Base-by-base conservation (phyloP, 129 eudicot genomes). In the Flaveria ramosissima region DNA sequence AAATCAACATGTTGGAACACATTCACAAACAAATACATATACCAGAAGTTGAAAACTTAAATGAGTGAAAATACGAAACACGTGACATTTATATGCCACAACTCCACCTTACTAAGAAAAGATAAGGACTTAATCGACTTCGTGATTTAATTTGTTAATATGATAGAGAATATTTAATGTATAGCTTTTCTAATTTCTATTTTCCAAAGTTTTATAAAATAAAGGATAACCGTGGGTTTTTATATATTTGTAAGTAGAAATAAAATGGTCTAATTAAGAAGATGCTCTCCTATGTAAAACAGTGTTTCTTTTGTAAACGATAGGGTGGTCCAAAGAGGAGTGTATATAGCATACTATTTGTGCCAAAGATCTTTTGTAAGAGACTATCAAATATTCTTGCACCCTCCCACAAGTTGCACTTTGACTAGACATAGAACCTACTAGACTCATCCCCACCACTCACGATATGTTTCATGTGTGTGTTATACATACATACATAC, bases 401-500 rank as follows among this genome's bases (percentile, higher is more conserved):
- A 70, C 64, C 76, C 72, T 19, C 30, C 53, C 78, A 9, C 80
- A 63, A 79, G 53, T 78, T 78, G 83, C 83, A 78, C 77, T 50
- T 78, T 78, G 57, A 79, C 73, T 71, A 71, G 64, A 78, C 67
- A 62, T 39, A 62, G 66, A 72, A 71, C 78, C 72, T 72, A 62
- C 68, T 79, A 79, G 77, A 61, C 83, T 66, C 64, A 70, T 78
- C 77, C 83, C 83, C 83, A 72, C 83, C 78, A 79, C 78, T 79
- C 42, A 63, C 45, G 12, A 30, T 27, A n/a, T 36, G 41, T 36
- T 36, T 5, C 41, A 36, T 36, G 41, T 36, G 41, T 36, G 41
- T 36, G 41, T 36, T 36, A 36, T 36, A 36, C 41, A 36, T 36
- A 36, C 41, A 36, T 36, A 36, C 7, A 36, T 6, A 36, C 3